These are phyloP conservation scores for Aspergillus persii DNA, from an alignment of 2,329 filamentous ascomycete genomes.

Conservation along the genomic window DNA sequence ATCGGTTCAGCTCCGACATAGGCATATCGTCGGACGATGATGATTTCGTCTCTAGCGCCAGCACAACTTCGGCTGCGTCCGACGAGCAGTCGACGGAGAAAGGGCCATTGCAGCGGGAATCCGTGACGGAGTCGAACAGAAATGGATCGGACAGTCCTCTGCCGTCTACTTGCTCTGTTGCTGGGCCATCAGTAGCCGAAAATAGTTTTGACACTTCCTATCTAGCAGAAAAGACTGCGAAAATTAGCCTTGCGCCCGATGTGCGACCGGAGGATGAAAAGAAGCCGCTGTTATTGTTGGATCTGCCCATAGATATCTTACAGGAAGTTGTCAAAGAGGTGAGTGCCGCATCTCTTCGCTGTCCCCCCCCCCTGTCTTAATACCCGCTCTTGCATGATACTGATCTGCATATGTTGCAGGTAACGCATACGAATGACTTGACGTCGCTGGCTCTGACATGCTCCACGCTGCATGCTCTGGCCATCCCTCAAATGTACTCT, in stretches of 20 bases:
- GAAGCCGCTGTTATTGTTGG: slow-evolving; percentile 64
- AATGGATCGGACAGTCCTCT: neutral
- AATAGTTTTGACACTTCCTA: neutral
- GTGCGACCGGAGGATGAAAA: slow-evolving; percentile 24
- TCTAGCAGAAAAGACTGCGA: neutral
- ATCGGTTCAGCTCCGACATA: slow-evolving; percentile 23
- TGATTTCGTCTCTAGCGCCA: slow-evolving; percentile 27
- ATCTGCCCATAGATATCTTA: slow-evolving; percentile 74
- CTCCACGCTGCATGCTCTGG: slow-evolving; percentile 71
- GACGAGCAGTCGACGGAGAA: slow-evolving; percentile 16
- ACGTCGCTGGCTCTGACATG: slow-evolving; percentile 75
- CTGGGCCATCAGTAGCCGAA: neutral
- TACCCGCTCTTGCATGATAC: neutral
- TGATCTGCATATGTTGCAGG: slow-evolving; percentile 45
- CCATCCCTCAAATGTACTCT: slow-evolving; percentile 77
- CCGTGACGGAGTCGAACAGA: neutral
- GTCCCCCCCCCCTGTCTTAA: neutral
- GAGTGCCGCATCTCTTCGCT: slow-evolving; percentile 10
- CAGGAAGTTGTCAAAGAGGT: slow-evolving; percentile 78
- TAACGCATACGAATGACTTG: slow-evolving; percentile 78
- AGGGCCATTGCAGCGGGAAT: slow-evolving; percentile 7
- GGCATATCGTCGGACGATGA: slow-evolving; percentile 30
- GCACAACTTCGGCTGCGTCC: slow-evolving; percentile 20
- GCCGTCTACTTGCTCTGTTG: neutral
- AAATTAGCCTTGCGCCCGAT: neutral